A percentile compares a stretch with the other conserved stretches of the same genome.
Conservation (phyloP, 2,329 filamentous ascomycete species). For the Dothideomycetes sp. region DNA sequence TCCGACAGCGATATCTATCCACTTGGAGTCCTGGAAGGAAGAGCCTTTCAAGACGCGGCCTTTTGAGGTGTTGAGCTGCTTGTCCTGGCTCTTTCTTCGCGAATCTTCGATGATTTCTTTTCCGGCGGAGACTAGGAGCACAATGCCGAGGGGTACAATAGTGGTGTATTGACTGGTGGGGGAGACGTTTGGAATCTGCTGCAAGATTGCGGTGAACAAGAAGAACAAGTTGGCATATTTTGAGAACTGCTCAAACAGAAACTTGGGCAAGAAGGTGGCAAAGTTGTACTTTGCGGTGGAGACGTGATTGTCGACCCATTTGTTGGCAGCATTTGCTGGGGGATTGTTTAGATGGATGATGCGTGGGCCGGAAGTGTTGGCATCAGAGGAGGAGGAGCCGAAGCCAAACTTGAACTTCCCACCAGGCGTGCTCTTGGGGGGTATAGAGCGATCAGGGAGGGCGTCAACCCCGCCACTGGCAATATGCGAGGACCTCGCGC, state of each 20-base stretch:
- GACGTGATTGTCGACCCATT: conserved; percentile 92
- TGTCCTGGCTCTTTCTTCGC: conserved; percentile 78
- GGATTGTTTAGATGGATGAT: conserved; percentile 96
- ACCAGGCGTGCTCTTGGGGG: conserved; percentile 48
- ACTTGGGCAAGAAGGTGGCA: conserved; percentile 88
- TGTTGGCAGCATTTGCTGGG: conserved; percentile 77
- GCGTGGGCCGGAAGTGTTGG: conserved; percentile 79
- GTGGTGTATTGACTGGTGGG: conserved; percentile 95
- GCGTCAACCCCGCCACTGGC: conserved; percentile 25
- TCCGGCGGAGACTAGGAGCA: conserved; percentile 84
- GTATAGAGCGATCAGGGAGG: conserved; percentile 17
- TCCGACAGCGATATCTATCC: conserved; percentile 87
- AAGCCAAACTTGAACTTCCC: conserved; percentile 89
- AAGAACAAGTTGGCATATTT: conserved; percentile 99
- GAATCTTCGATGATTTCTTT: conserved; percentile 95
- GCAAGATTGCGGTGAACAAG: conserved; percentile 87
- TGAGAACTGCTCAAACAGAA: conserved; percentile 95
- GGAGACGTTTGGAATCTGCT: conserved; percentile 90
- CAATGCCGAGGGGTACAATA: conserved; percentile 83
- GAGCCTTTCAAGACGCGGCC: conserved; percentile 75
- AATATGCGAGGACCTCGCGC: conserved; percentile 33
- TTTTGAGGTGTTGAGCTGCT: conserved; percentile 75
- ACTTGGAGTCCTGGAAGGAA: conserved; percentile 74
- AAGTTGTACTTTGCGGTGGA: conserved; percentile 97
- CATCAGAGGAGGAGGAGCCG: conserved; percentile 72